phyloP scores from a whole-genome alignment of 768 basidiomycete genomes.

The Boletellus ananiceps region DNA sequence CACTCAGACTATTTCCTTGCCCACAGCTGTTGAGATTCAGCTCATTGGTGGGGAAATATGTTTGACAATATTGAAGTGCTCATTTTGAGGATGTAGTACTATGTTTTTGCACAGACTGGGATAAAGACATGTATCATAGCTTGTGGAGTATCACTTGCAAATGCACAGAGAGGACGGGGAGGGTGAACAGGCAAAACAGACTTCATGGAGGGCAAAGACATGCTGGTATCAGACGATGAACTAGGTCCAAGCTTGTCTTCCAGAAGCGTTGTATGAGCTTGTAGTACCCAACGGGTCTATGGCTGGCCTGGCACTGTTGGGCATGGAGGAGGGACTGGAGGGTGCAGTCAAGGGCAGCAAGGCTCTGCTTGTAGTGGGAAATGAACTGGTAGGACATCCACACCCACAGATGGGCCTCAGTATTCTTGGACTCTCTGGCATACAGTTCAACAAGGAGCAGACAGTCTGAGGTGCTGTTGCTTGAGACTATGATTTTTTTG shows the following conservation, averaged over 20 bases:
- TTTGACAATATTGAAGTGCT: too few species aligned
- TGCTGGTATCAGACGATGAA: slow-evolving; percentile 72
- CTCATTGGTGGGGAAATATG: too few species aligned
- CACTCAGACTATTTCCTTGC: too few species aligned
- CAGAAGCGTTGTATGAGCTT: slow-evolving; percentile 86
- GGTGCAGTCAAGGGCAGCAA: slow-evolving; percentile 60
- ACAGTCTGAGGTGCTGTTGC: slow-evolving; percentile 60
- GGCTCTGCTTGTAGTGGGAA: slow-evolving; percentile 71
- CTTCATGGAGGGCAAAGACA: slow-evolving; percentile 66
- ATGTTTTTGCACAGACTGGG: too few species aligned
- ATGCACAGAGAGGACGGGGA: slow-evolving; percentile 55
- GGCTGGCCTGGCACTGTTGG: slow-evolving; percentile 37
- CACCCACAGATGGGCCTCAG: slow-evolving; percentile 86
- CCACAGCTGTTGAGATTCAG: too few species aligned
- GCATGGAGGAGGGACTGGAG: slow-evolving; percentile 39
- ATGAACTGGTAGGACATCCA: slow-evolving; percentile 88
- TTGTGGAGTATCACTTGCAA: too few species aligned
- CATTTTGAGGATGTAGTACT: too few species aligned
- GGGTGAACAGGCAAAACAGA: slow-evolving; percentile 49
- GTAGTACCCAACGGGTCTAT: slow-evolving; percentile 75
- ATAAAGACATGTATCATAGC: too few species aligned
- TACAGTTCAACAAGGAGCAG: slow-evolving; percentile 66
- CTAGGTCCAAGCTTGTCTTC: slow-evolving; percentile 88
- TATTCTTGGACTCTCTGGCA: slow-evolving; percentile 70
- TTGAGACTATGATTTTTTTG: slow-evolving; percentile 50